Conservation (phyloP, 768 basidiomycete species). For the Collybiopsis luxurians region DNA sequence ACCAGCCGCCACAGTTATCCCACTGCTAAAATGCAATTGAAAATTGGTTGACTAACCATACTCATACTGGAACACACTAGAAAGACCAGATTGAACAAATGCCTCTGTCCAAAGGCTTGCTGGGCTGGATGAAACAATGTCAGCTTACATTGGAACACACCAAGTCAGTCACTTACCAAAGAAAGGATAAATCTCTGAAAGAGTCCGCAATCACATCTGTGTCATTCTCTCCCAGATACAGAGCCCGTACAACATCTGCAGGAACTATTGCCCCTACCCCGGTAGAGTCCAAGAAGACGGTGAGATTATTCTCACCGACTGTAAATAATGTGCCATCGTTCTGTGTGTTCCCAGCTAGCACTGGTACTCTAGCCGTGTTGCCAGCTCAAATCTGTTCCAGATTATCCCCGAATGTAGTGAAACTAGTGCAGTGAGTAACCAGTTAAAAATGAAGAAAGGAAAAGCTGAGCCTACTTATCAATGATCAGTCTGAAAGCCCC, state of each 20-base stretch:
- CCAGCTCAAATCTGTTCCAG: background rate
- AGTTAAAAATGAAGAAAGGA: no score
- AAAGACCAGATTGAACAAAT: slow-evolving; percentile 13
- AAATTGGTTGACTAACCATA: slow-evolving; percentile 11
- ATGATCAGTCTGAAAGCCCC: background rate
- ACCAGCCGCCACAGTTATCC: no score
- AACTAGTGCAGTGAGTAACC: no score
- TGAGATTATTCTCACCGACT: background rate
- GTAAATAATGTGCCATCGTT: no score
- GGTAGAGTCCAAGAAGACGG: background rate
- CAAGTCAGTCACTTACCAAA: background rate
- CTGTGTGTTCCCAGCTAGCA: background rate
- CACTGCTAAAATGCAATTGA: no score
- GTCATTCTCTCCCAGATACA: background rate
- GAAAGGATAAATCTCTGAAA: background rate
- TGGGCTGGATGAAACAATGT: background rate
- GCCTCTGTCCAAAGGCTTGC: slow-evolving; percentile 2
- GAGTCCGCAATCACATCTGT: background rate
- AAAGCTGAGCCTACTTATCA: background rate
- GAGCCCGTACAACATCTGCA: background rate
- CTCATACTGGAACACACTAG: slow-evolving; percentile 12
- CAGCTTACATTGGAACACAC: no score
- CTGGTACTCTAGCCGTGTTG: background rate
- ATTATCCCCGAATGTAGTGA: background rate
- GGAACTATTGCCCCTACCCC: background rate